These are phyloP conservation scores for Populus ilicifolia DNA, from an alignment of 345 rosid species.

Conservation along the genomic window DNA sequence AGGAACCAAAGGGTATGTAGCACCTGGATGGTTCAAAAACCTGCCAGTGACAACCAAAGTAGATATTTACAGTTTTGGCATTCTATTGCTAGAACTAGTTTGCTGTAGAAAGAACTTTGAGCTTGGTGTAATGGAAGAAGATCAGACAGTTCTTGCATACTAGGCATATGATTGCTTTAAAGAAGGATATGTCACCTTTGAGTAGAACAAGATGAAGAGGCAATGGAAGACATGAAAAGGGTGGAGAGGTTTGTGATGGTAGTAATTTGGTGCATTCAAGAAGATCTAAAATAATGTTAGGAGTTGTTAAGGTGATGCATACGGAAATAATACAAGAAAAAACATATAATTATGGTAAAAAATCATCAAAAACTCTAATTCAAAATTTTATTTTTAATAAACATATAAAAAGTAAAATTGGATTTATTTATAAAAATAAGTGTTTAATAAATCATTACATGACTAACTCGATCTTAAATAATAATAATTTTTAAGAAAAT, in stretches of 20 bases:
- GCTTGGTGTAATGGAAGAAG: neutral
- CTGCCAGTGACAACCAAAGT: constrained; percentile 41
- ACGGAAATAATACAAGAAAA: too few species aligned
- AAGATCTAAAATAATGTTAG: neutral
- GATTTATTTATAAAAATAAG: too few species aligned
- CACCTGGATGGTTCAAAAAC: constrained; percentile 45
- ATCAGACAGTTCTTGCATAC: constrained; percentile 3
- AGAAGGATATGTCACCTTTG: constrained; percentile 5
- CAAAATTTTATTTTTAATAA: too few species aligned
- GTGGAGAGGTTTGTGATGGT: constrained; percentile 12
- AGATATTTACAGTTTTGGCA: constrained; percentile 37
- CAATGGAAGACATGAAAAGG: constrained; percentile 3
- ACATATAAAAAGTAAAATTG: too few species aligned
- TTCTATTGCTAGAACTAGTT: constrained; percentile 7
- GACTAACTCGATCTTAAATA: too few species aligned
- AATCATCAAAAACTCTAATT: too few species aligned
- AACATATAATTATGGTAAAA: too few species aligned
- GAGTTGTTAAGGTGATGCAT: too few species aligned
- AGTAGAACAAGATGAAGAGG: constrained; percentile 23
- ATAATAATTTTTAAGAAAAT: too few species aligned
- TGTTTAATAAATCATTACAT: too few species aligned
- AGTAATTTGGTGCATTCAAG: constrained; percentile 18
- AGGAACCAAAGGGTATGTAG: constrained; percentile 42
- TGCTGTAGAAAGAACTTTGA: constrained; percentile 2
- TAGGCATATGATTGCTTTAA: constrained; percentile 17